phyloP scores from a whole-genome alignment of 768 basidiomycete species.

The Hebeloma cylindrosporum region DNA sequence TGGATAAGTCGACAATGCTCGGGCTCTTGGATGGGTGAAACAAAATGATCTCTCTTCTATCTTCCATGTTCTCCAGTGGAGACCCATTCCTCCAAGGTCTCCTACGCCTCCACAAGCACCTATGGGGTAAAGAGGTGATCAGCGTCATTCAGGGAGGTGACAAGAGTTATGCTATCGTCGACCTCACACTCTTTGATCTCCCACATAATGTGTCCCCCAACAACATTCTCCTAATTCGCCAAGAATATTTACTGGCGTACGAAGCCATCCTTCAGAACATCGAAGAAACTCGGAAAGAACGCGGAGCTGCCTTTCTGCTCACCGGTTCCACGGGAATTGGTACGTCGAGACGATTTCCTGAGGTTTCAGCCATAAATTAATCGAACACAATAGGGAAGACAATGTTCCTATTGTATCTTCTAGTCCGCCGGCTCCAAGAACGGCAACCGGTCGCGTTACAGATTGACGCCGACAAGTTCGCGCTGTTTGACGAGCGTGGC shows the following conservation, averaged over 20 bases:
- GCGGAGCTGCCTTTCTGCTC: constrained; percentile 9
- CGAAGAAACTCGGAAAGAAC: no score
- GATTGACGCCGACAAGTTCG: constrained; percentile 2
- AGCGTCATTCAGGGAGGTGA: constrained; percentile 2
- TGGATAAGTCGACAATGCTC: no score
- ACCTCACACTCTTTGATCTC: constrained; percentile 14
- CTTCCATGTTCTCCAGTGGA: background rate
- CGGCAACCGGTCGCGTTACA: constrained; percentile 8
- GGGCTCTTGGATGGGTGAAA: background rate
- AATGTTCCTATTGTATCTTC: constrained; percentile 10
- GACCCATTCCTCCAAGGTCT: background rate
- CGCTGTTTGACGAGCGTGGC: constrained; percentile 1
- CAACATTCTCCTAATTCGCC: constrained; percentile 10
- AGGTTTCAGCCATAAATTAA: constrained; percentile 4
- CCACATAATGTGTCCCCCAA: constrained; percentile 6
- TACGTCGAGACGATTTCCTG: constrained; percentile 4
- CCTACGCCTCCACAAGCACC: constrained; percentile 9
- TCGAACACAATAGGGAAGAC: constrained; percentile 10
- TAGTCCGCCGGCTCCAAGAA: constrained; percentile 10
- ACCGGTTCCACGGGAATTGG: constrained; percentile 13
- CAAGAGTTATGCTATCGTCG: constrained; percentile 9
- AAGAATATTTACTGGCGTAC: constrained; percentile 15
- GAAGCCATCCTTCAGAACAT: background rate
- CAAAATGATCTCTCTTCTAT: background rate
- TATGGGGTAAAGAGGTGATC: constrained; percentile 10